phyloP scores from a whole-genome alignment of 148 eudicot species.

The Vaccinium darrowii region DNA sequence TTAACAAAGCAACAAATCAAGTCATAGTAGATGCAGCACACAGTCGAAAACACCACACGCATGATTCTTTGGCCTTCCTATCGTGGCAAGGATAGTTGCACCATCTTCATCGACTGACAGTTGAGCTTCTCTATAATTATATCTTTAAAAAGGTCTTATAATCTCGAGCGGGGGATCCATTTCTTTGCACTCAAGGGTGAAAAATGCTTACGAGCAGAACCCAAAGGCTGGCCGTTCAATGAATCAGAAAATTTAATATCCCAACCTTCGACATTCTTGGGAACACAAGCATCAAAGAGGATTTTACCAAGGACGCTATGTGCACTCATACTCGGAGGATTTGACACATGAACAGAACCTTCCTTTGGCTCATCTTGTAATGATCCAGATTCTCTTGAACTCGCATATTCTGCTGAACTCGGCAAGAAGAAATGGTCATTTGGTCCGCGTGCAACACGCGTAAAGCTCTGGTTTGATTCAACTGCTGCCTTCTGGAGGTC shows the following conservation, averaged over 20 bases:
- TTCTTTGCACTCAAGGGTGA: constrained; percentile 30
- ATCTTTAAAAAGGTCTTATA: constrained; percentile 19
- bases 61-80: background rate
- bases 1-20: constrained; percentile 1
- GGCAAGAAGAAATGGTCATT: constrained; percentile 55
- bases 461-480: constrained; percentile 51
- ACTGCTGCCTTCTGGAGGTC: constrained; percentile 64
- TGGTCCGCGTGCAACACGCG: constrained; percentile 56
- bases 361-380: constrained; percentile 44
- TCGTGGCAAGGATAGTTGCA: background rate
- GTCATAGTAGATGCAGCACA: background rate
- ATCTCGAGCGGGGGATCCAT: constrained; percentile 33
- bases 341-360: constrained; percentile 23
- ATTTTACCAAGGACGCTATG: constrained; percentile 59
- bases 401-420: constrained; percentile 32
- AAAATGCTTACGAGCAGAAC: constrained; percentile 35
- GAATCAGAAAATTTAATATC: constrained; percentile 53
- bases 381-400: constrained; percentile 27
- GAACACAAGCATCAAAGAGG: constrained; percentile 67
- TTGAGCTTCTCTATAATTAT: background rate
- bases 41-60: background rate
- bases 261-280: constrained; percentile 72
- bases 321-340: constrained; percentile 46
- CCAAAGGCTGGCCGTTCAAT: constrained; percentile 45
- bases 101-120: background rate